Evolutionary conservation across 2,329 filamentous ascomycete genomes (phyloP).

Genomic region (Aspergillus uvarum): DNA sequence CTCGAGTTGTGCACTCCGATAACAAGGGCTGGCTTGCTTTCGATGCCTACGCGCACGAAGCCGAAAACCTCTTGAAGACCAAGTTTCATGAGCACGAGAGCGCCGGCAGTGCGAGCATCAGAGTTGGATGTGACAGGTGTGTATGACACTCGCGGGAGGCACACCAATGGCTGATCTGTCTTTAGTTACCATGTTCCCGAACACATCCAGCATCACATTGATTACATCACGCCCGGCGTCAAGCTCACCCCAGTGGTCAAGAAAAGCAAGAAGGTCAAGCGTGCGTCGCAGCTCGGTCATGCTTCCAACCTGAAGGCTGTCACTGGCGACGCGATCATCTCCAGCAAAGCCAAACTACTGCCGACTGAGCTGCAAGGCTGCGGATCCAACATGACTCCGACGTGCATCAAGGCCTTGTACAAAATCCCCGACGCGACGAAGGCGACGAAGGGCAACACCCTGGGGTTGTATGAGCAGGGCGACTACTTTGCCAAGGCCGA

Average conservation of each 20-base stretch:
- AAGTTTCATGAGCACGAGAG: conserved; percentile 55
- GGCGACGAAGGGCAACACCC: conserved; percentile 47
- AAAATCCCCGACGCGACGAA: conserved; percentile 43
- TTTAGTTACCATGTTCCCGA: conserved; percentile 51
- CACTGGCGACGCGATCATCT: not conserved
- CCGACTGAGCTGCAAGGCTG: conserved; percentile 45
- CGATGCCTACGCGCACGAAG: conserved; percentile 54
- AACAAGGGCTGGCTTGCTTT: conserved; percentile 57
- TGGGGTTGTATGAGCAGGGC: conserved; percentile 55
- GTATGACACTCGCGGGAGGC: not conserved
- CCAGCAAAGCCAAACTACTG: conserved; percentile 11
- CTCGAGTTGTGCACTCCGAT: conserved; percentile 51
- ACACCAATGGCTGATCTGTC: not conserved
- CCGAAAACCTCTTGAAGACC: conserved; percentile 54
- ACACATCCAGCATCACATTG: conserved; percentile 50
- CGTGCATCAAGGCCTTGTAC: conserved; percentile 55
- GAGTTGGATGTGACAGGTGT: conserved; percentile 40
- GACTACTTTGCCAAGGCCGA: conserved; percentile 55
- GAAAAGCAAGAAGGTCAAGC: conserved; percentile 24
- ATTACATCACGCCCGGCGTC: conserved; percentile 58
- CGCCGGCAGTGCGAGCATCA: conserved; percentile 27
- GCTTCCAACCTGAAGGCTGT: conserved; percentile 9
- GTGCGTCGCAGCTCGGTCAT: conserved; percentile 20
- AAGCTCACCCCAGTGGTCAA: conserved; percentile 45
- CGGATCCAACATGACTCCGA: conserved; percentile 56